These are phyloP conservation scores for Grigorovia yakushimaensis DNA, from an alignment of 805 yeast species.

Conservation along the genomic window DNA sequence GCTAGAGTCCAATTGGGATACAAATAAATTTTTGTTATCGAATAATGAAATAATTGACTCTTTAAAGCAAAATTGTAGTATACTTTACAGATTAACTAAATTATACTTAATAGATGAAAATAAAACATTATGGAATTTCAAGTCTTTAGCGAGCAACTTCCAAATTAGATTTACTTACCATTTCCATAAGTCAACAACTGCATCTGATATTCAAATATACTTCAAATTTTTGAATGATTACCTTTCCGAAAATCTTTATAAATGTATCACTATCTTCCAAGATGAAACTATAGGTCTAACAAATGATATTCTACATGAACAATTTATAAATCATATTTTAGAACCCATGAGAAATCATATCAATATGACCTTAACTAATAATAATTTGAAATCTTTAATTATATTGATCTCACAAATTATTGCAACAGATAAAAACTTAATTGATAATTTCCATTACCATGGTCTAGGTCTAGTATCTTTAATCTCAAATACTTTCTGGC, in stretches of 20 bases:
- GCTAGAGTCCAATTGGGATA: conserved; percentile 26
- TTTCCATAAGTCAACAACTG: conserved; percentile 34
- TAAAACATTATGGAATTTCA: conserved; percentile 36
- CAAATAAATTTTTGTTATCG: conserved; percentile 10
- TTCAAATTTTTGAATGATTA: conserved; percentile 41
- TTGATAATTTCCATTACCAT: conserved; percentile 35
- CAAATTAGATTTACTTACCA: conserved; percentile 44
- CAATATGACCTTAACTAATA: conserved; percentile 27
- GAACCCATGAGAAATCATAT: conserved; percentile 39
- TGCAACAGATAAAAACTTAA: conserved; percentile 30
- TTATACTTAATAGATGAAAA: conserved; percentile 6
- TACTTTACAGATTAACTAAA: conserved; percentile 14
- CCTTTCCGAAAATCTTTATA: conserved; percentile 31
- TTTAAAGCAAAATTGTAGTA: conserved; percentile 14
- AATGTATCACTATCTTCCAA: conserved; percentile 34
- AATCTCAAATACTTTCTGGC: conserved; percentile 26
- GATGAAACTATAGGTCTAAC: conserved; percentile 24
- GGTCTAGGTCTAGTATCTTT: conserved; percentile 27
- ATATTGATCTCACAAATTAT: conserved; percentile 34
- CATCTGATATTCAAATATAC: conserved; percentile 42
- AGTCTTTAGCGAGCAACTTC: conserved; percentile 37
- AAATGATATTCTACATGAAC: conserved; percentile 30
- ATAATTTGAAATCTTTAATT: conserved; percentile 31
- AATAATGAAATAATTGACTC: conserved; percentile 9
- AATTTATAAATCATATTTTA: conserved; percentile 30